Evolutionary conservation across 768 basidiomycete genomes (phyloP), one percentile per base, ranked within the genome.

Genomic region (Boletus barrowsii): DNA sequence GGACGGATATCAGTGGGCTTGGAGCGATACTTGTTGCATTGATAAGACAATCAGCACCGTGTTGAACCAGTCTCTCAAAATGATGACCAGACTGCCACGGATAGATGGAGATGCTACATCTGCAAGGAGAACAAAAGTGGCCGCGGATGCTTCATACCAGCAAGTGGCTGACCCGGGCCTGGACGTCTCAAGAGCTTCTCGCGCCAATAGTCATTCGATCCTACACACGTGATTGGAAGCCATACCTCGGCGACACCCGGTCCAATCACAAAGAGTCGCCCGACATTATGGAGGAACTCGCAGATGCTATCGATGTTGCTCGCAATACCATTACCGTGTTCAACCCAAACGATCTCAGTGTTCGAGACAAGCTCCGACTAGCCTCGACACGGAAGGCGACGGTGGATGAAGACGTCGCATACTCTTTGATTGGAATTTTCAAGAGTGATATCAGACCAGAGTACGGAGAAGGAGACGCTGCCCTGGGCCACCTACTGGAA

Each of bases 141-240:
- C n/a, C n/a, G n/a, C n/a, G n/a, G n/a, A n/a, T n/a, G n/a, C n/a
- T n/a, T n/a, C n/a, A n/a, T n/a, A n/a, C n/a, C n/a, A 54, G 48
- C 33, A 2, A 5, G 1, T 61, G 59, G 59, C 43, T 58, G 61
- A 54, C 42, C 1, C 55, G 59, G 3, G 59, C 47, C 2, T 62
- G 61, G 61, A 62, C 59, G 0, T 18, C 46, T 2, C 62, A 56
- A 42, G 61, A 62, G 11, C 51, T 62, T 33, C 60, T 62, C 17
- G 52, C 49, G 5, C n/a, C 55, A 0, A 54, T 42, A 11, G 32
- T 57, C 10, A 40, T 57, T 26, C 22, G 56, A 8, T 61, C 61
- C 32, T 62, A 51, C 4, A 37, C 45, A 7, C 13, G 52, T 7
- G 17, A 54, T 0, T 61, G 60, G 60, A 42, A 51, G 15, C 55